Base-by-base conservation (phyloP, 495 filamentous ascomycete species). In the Barbatosphaeria neglecta region DNA sequence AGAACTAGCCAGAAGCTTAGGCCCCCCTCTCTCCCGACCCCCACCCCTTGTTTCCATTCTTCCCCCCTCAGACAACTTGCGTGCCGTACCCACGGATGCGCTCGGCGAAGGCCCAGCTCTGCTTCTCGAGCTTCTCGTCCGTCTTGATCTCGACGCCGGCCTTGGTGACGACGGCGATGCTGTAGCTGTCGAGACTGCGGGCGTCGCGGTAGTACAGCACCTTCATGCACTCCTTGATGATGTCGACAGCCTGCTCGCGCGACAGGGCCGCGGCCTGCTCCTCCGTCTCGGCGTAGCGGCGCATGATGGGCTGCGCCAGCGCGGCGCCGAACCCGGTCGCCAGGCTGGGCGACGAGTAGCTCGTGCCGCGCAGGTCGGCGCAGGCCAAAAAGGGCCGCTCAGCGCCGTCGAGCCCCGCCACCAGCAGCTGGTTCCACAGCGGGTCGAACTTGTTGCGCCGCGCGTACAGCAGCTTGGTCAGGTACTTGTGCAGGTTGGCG, bases 71-170 rank as follows among this genome's bases (percentile, higher is more conserved):
- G 7, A 74, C 70, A 31, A 59, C 66, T 63, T 74, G 70, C 15
- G 70, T 74, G 37, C 70, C 70, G 49, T 74, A 74, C 7, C 70
- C 70, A 50, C 60, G 81, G 59, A 94, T 92, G 37, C 74, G 72
- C 64, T 95, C 86, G 10, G 88, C 87, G 72, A 98, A 98, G 47
- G 87, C 88, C 92, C 92, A 98, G 75, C 89, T 96, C 73, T 96
- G 89, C 49, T 76, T 63, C 71, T 76, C 74, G 40, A 77, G 64
- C 63, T 74, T 69, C 70, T 93, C 84, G 57, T 83, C 69, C 69
- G 90, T 78, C 65, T 78, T 81, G 58, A 95, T 56, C 53, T 95
- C 86, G 54, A 96, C 80, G 23, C 83, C 83, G 22, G 87, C 84
- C 64, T 84, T 80, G 37, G 87, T 90, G 43, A 98, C 75, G 22